Conservation (phyloP, 176 grass and related monocot genomes). For the Chloris gayana region DNA sequence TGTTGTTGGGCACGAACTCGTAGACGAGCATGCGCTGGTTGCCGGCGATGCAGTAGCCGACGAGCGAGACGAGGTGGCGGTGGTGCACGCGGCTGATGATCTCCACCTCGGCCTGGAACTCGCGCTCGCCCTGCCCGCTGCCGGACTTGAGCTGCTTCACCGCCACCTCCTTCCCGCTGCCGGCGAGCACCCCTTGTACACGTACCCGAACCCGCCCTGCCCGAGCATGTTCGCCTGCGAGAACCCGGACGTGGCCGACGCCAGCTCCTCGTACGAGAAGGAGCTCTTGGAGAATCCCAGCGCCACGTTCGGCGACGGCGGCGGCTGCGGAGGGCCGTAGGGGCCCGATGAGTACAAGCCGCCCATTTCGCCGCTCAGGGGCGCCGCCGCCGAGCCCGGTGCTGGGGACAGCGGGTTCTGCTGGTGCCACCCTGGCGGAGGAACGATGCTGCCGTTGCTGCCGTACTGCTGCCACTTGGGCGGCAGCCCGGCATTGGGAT, state of each 20-base stretch:
- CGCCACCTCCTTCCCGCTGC: slow-evolving; percentile 48
- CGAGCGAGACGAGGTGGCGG: slow-evolving; percentile 62
- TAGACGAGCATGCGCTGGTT: slow-evolving; percentile 71
- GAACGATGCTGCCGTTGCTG: slow-evolving; percentile 29
- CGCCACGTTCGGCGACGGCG: not conserved
- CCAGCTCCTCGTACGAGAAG: not conserved
- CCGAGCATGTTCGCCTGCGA: not conserved
- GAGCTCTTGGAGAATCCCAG: not conserved
- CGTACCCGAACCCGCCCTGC: slow-evolving; percentile 13
- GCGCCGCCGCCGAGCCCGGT: not conserved
- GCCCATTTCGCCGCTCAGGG: not conserved
- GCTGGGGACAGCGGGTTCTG: slow-evolving; percentile 16
- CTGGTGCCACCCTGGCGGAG: slow-evolving; percentile 26
- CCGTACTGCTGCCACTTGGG: slow-evolving; percentile 50
- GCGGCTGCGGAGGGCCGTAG: not conserved
- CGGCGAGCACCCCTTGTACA: not conserved
- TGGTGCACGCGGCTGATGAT: slow-evolving; percentile 80
- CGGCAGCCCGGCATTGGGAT: not conserved
- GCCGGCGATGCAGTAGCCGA: slow-evolving; percentile 66
- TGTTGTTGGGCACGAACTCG: slow-evolving; percentile 77
- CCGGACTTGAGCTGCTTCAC: slow-evolving; percentile 63
- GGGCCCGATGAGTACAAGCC: not conserved
- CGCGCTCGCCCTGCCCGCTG: slow-evolving; percentile 70
- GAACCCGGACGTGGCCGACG: not conserved
- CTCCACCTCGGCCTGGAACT: slow-evolving; percentile 83